These are phyloP conservation scores for Rhodotorula sp. DNA, from an alignment of 1,284 basidiomycete species.

Conservation along the genomic window DNA sequence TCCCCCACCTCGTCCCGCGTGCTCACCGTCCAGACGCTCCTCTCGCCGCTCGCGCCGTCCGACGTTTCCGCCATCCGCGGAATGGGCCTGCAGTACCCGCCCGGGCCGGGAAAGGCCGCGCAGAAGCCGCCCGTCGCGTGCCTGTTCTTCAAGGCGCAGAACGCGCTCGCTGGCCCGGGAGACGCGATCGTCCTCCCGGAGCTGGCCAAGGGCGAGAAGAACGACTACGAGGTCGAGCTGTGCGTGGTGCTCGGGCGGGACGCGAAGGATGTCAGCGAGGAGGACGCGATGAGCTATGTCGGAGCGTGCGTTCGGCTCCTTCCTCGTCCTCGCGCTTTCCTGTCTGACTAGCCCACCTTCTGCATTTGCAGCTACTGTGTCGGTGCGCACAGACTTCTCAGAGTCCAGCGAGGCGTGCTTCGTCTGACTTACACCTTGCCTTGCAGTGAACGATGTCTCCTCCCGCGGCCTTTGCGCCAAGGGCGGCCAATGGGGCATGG, in stretches of 20 bases:
- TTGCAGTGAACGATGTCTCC: constrained; percentile 35
- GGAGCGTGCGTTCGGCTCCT: constrained; percentile 53
- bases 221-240: constrained; percentile 85
- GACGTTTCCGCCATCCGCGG: constrained; percentile 66
- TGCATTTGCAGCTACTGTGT: constrained; percentile 43
- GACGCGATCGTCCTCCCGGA: constrained; percentile 38
- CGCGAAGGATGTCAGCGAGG: constrained; percentile 73
- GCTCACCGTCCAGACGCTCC: constrained; percentile 68
- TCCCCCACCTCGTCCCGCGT: constrained; percentile 60
- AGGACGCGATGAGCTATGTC: constrained; percentile 76
- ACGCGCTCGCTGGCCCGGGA: constrained; percentile 69
- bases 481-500: constrained; percentile 43
- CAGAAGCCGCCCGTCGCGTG: constrained; percentile 47
- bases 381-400: too few species aligned
- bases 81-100: constrained; percentile 75
- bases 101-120: constrained; percentile 58
- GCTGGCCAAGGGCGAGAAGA: constrained; percentile 23
- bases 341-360: too few species aligned
- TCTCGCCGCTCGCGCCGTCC: constrained; percentile 65
- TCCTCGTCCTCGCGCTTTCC: background rate
- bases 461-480: constrained; percentile 27
- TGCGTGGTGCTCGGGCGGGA: constrained; percentile 79
- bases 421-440: background rate
- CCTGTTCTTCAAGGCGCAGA: constrained; percentile 76
- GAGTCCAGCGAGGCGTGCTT: too few species aligned